Conservation (phyloP, 352 stramenopile genomes). For the Phytophthora fragariae region DNA sequence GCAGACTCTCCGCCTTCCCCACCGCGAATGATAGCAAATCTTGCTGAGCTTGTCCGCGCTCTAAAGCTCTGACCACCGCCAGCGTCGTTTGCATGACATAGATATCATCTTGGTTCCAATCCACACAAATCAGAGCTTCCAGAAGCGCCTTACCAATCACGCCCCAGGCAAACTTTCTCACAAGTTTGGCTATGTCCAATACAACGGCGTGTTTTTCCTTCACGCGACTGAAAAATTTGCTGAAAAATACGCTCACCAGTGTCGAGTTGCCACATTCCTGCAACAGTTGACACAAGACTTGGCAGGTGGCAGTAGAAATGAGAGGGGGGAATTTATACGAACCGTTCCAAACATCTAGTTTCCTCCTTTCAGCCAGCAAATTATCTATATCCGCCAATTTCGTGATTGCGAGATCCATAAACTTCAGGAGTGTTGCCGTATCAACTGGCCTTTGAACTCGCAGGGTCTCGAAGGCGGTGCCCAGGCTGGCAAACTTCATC, state of each 20-base stretch:
- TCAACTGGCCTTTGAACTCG: not conserved
- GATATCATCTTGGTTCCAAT: too few species aligned
- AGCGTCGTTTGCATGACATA: slow-evolving; percentile 4
- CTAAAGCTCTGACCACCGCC: not conserved
- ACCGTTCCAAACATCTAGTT: not conserved
- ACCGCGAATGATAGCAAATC: not conserved
- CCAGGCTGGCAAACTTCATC: slow-evolving; percentile 14
- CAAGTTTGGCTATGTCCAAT: not conserved
- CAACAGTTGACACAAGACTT: not conserved
- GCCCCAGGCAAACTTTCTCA: slow-evolving; percentile 18
- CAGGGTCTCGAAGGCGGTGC: slow-evolving; percentile 4
- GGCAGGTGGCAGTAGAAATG: not conserved
- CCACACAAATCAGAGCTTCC: not conserved
- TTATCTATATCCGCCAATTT: slow-evolving; percentile 3
- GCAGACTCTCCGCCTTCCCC: not conserved
- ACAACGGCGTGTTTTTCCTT: not conserved
- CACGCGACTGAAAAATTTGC: slow-evolving; percentile 5
- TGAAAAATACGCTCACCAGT: not conserved
- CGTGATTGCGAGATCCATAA: slow-evolving; percentile 8
- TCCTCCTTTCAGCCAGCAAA: not conserved
- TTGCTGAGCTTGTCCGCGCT: not conserved
- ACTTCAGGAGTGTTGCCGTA: slow-evolving; percentile 4
- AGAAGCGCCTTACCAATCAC: slow-evolving; percentile 16
- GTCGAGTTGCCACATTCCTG: not conserved
- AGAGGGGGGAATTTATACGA: not conserved